These are phyloP conservation scores for Vicia sativa DNA, from an alignment of 306 rosid species.

Conservation along the genomic window DNA sequence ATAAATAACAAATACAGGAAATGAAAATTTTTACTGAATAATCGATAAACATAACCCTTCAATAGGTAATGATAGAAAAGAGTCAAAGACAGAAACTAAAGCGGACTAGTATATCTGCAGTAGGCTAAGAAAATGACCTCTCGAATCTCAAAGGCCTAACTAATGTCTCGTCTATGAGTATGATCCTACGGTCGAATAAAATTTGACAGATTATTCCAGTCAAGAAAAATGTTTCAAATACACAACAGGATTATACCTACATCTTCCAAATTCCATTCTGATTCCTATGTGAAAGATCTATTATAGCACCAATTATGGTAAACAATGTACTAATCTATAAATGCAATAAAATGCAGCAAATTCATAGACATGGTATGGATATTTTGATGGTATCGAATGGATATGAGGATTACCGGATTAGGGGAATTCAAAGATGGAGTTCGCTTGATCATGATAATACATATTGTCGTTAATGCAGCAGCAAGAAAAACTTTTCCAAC, in stretches of 20 bases:
- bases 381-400: conserved; percentile 7
- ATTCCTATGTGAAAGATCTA: neutral
- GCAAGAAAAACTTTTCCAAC: conserved; percentile 87
- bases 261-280: neutral
- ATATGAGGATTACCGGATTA: conserved; percentile 60
- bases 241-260: conserved; percentile 8
- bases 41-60: neutral
- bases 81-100: too few relatives aligned
- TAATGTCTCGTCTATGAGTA: neutral
- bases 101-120: too few relatives aligned
- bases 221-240: neutral
- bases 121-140: too few relatives aligned
- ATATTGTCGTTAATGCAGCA: conserved; percentile 71
- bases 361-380: neutral
- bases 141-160: too few relatives aligned
- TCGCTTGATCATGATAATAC: conserved; percentile 80
- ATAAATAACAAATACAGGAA: neutral
- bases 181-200: neutral
- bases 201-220: conserved; percentile 2
- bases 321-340: conserved; percentile 19
- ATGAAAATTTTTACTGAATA: neutral
- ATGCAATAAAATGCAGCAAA: conserved; percentile 2
- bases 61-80: neutral
- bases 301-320: neutral
- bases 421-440: conserved; percentile 71